Evolutionary conservation across 192 early-diverging fungal genomes (phyloP), one percentile per base, ranked within the genome.

Genomic region (Anaeromyces robustus): DNA sequence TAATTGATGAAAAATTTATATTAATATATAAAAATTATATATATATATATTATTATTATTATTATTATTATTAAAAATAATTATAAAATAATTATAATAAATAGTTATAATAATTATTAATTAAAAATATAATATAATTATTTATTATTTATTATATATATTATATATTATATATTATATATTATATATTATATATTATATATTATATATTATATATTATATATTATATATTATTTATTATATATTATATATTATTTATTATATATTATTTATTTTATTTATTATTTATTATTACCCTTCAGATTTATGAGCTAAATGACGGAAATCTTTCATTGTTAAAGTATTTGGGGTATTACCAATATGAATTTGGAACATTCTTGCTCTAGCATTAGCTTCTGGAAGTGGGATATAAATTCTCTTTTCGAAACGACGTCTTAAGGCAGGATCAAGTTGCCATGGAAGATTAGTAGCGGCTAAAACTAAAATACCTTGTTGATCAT

Each of bases 321-420:
- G 86, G 83, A 89, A 96, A 83, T 99, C 96, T 34, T 90, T 84
- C 81, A 85, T 80, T 29, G 85, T 89, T 34, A 99, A 82, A n/a
- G 81, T 89, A 81, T 94, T 95, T 43, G 95, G 95, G 29, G 96
- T 98, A 37, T 93, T 89, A 19, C 97, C 97, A 30, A 98, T 92
- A 85, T 99, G 95, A 81, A 99, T 84, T 83, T 92, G 88, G 87
- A 98, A 96, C 95, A 99, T 95, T 79, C 87, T 89, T 26, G 94
- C 91, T 22, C 97, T 91, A 31, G 96, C 97, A 81, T 91, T 89
- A 16, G 87, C 81, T 29, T 98, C 97, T 2, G 97, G 97, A 79
- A 99, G 91, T 68, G 97, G 96, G 77, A 99, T 99, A 86, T 95
- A 99, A 59, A 99, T 98, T 80, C 97, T 89, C 86, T 95, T 98